Conservation (phyloP, 1,284 basidiomycete genomes). For the Ustilago shanxiensis region DNA sequence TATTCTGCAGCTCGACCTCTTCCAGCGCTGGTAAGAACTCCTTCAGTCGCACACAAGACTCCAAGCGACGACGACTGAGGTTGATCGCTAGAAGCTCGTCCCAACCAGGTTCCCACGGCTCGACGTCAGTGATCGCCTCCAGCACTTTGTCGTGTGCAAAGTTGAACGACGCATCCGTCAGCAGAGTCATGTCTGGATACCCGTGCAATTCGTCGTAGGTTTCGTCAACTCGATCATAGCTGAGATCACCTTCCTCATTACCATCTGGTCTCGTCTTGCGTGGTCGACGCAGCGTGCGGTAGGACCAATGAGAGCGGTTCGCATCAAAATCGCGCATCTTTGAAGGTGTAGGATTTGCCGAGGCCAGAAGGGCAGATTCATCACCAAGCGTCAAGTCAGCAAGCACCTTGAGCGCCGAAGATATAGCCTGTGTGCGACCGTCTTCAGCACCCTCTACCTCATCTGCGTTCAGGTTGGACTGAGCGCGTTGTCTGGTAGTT, state of each 20-base stretch:
- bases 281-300: slow-evolving; percentile 36
- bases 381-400: slow-evolving; percentile 49
- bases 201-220: slow-evolving; percentile 52
- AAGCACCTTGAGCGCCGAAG: slow-evolving; percentile 32
- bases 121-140: slow-evolving; percentile 91
- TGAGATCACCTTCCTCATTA: slow-evolving; percentile 17
- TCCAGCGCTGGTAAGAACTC: slow-evolving; percentile 92
- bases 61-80: slow-evolving; percentile 81
- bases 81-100: slow-evolving; percentile 83
- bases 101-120: slow-evolving; percentile 96
- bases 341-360: slow-evolving; percentile 14
- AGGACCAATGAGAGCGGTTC: slow-evolving; percentile 49
- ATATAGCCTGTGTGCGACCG: slow-evolving; percentile 41
- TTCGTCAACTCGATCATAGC: slow-evolving; percentile 29
- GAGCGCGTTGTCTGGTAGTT: slow-evolving; percentile 13
- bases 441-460: slow-evolving; percentile 19
- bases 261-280: slow-evolving; percentile 28
- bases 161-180: slow-evolving; percentile 92
- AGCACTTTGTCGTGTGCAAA: slow-evolving; percentile 90
- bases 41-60: slow-evolving; percentile 90
- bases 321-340: slow-evolving; percentile 27
- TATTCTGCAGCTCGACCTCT: slow-evolving; percentile 77
- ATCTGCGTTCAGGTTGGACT: background rate
- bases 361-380: slow-evolving; percentile 5
- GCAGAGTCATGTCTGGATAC: slow-evolving; percentile 64